Evolutionary conservation across 495 filamentous ascomycete genomes (phyloP).

Genomic region (Talaromyces wortmannii): DNA sequence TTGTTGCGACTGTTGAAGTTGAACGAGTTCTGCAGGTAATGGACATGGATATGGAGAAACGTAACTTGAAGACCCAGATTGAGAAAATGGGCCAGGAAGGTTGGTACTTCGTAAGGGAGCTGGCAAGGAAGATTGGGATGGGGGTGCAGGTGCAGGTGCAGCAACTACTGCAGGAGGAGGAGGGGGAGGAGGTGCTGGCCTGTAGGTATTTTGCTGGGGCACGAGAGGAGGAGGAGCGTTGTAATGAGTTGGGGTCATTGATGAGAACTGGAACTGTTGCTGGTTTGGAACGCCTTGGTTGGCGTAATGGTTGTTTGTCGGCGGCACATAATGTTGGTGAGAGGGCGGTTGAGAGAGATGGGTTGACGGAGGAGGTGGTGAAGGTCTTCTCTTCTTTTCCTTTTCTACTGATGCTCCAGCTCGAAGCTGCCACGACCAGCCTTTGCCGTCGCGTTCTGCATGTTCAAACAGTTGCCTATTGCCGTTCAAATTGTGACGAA

Average conservation of each 20-base stretch:
- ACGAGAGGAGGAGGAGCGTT: slow-evolving; percentile 4
- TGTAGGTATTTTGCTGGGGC: not conserved
- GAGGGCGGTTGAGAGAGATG: slow-evolving; percentile 33
- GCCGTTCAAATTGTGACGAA: slow-evolving; percentile 90
- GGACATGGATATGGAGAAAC: slow-evolving; percentile 37
- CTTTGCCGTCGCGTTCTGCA: slow-evolving; percentile 67
- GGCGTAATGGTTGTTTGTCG: slow-evolving; percentile 28
- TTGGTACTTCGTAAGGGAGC: slow-evolving; percentile 33
- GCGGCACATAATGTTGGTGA: slow-evolving; percentile 36
- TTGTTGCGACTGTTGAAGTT: slow-evolving; percentile 19
- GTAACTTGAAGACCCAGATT: slow-evolving; percentile 31
- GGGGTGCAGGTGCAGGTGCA: slow-evolving; percentile 3
- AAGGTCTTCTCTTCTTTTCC: slow-evolving; percentile 57
- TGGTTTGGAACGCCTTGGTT: slow-evolving; percentile 27
- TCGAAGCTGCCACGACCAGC: slow-evolving; percentile 62
- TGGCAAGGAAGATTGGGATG: slow-evolving; percentile 18
- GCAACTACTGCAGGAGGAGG: slow-evolving; percentile 2
- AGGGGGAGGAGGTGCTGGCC: slow-evolving; percentile 7
- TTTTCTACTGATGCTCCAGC: slow-evolving; percentile 60
- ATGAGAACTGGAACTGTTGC: slow-evolving; percentile 36
- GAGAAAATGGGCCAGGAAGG: slow-evolving; percentile 36
- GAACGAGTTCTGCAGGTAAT: slow-evolving; percentile 25
- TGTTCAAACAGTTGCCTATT: slow-evolving; percentile 78
- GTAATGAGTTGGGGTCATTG: slow-evolving; percentile 28
- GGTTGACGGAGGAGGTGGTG: slow-evolving; percentile 43